A percentile compares a stretch with the other conserved stretches of the same genome.
Evolutionary conservation across 2,329 filamentous ascomycete genomes (phyloP).

Genomic region (Aspergillus sp.): DNA sequence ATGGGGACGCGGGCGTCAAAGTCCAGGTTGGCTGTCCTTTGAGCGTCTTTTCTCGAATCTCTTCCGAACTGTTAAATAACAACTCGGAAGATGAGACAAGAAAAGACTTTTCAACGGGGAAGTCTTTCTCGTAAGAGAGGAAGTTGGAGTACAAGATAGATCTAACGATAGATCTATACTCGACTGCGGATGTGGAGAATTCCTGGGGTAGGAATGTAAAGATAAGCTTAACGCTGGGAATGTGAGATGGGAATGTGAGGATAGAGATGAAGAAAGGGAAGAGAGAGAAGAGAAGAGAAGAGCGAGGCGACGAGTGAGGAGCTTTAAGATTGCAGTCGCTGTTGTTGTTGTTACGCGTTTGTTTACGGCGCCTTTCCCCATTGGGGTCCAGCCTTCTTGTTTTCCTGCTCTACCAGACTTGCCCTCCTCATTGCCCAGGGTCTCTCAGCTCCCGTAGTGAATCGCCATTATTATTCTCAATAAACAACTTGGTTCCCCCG

Average conservation of each 20-base stretch:
- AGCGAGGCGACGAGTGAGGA: conserved; percentile 1
- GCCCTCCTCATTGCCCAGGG: background rate
- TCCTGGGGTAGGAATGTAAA: conserved; percentile 19
- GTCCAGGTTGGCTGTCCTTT: conserved; percentile 95
- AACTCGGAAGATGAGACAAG: conserved; percentile 50
- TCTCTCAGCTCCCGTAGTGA: background rate
- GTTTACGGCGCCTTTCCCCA: conserved; percentile 24
- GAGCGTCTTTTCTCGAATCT: conserved; percentile 70
- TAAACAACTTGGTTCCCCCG: background rate
- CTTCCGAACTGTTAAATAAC: conserved; percentile 47
- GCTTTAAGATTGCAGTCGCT: conserved; percentile 11
- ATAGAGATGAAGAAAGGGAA: conserved; percentile 17
- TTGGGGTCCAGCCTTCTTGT: conserved; percentile 13
- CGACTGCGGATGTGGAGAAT: conserved; percentile 22
- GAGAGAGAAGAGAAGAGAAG: conserved; percentile 7
- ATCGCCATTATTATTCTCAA: background rate
- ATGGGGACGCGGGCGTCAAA: conserved; percentile 99
- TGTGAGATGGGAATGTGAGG: conserved; percentile 16
- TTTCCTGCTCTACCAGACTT: background rate
- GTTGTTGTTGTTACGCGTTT: conserved; percentile 21
- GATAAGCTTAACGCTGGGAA: conserved; percentile 17
- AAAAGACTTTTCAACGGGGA: conserved; percentile 44
- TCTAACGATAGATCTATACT: conserved; percentile 22
- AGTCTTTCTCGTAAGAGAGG: conserved; percentile 36
- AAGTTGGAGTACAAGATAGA: conserved; percentile 12